These are phyloP conservation scores for Sphaerosporella brunnea DNA, from an alignment of 495 filamentous ascomycete species.

Conservation along the genomic window DNA sequence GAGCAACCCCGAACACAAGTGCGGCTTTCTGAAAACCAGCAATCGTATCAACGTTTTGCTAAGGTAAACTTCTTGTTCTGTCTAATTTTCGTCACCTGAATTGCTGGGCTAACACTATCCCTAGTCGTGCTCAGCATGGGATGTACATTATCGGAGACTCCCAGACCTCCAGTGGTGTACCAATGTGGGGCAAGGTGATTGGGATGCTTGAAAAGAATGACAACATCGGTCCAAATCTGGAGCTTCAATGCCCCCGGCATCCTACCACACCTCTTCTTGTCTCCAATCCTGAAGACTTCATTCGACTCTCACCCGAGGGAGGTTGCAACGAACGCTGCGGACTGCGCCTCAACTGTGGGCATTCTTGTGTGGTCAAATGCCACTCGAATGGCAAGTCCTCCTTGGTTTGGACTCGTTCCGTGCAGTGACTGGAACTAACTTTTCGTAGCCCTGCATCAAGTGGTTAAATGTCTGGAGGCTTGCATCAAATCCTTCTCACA, in stretches of 20 bases:
- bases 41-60: slow-evolving; percentile 73
- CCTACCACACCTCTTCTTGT: slow-evolving; percentile 39
- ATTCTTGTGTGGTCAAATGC: slow-evolving; percentile 50
- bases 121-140: slow-evolving; percentile 52
- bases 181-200: slow-evolving; percentile 55
- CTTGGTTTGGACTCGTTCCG: too few species aligned
- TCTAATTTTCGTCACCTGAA: too few species aligned
- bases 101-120: slow-evolving; percentile 4
- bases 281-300: slow-evolving; percentile 45
- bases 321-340: slow-evolving; percentile 47
- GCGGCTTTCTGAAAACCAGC: slow-evolving; percentile 53
- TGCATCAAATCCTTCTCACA: slow-evolving; percentile 23
- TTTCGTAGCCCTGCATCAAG: too few species aligned
- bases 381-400: too few species aligned
- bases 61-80: slow-evolving; percentile 27
- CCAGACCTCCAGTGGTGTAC: slow-evolving; percentile 42
- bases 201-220: slow-evolving; percentile 33
- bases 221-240: slow-evolving; percentile 38
- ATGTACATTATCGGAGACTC: slow-evolving; percentile 76
- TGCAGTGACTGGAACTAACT: too few species aligned
- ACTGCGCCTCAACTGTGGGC: slow-evolving; percentile 40
- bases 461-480: slow-evolving; percentile 26
- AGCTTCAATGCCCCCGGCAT: slow-evolving; percentile 52
- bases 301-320: slow-evolving; percentile 45
- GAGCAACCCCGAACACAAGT: slow-evolving; percentile 44